Conservation (phyloP, 768 basidiomycete genomes). For the Pisolithus albus region DNA sequence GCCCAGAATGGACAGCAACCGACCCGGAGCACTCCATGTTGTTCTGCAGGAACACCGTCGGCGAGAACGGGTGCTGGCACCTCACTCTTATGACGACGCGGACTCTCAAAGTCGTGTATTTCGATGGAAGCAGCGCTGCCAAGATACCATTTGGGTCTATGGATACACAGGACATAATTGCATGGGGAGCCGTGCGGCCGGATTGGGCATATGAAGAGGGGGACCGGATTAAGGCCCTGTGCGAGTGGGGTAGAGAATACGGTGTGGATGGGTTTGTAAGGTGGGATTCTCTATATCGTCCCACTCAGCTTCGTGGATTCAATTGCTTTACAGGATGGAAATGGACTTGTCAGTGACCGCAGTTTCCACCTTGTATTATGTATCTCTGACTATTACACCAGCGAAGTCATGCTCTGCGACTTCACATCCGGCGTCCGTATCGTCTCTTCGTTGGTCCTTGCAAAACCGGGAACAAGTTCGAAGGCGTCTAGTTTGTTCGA, state of each 20-base stretch:
- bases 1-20: constrained; percentile 25
- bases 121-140: constrained; percentile 45
- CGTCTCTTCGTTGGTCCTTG: no score
- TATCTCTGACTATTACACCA: no score
- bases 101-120: constrained; percentile 42
- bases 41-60: constrained; percentile 14
- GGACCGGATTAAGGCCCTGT: background rate
- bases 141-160: background rate
- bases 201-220: background rate
- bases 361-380: background rate
- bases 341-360: background rate
- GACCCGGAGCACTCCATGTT: constrained; percentile 29
- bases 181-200: background rate
- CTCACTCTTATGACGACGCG: constrained; percentile 12
- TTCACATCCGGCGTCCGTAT: no score
- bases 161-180: background rate
- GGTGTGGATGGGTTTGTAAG: background rate
- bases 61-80: constrained; percentile 1
- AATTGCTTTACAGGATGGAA: background rate
- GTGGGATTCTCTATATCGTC: background rate
- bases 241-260: no score
- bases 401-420: no score
- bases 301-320: background rate
- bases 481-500: background rate
- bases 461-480: no score